Evolutionary conservation across 2,329 filamentous ascomycete species (phyloP), one percentile per base, ranked within the genome.

Genomic region (Bipolaris oryzae): DNA sequence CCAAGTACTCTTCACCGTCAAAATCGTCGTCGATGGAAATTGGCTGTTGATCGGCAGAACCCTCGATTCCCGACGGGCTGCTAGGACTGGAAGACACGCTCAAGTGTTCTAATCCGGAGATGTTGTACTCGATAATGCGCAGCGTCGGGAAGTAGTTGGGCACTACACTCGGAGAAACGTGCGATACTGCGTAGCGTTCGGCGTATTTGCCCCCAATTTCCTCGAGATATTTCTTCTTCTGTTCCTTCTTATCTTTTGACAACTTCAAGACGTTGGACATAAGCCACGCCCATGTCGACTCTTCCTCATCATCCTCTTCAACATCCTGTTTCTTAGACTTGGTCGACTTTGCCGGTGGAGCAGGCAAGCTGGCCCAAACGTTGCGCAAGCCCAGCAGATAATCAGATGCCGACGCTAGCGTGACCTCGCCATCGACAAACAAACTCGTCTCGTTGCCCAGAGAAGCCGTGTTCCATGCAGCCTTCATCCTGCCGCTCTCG

Each of bases 61-160:
- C n/a, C 4, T 55, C 39, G 10, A 49, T 31, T 2, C 16, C 31
- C 7, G 52, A 31, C n/a, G 35, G 21, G 11, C 38, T 53, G 25
- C 48, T 51, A 15, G 42, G 33, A 35, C 41, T 50, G 3, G 59
- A 50, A 9, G 63, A 46, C 9, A 70, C 47, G 16, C 57, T 38
- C 3, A 65, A 16, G 18, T 85, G 69, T 62, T 92, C 89, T 3
- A 96, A 74, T 0, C 92, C 91, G 0, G 83, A 90, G 52, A 91
- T 91, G 73, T 99, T 98, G 81, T 98, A 99, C 70, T 96, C 91
- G 62, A 94, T 82, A n/a, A 99, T 84, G n/a, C 93, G 86, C 31
- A 97, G 77, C 0, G 90, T 92, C 0, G 94, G 95, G 63, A 93
- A 95, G 76, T 92, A 96, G 71, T 95, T 97, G 6, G 94, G 95